Evolutionary conservation across 768 basidiomycete genomes (phyloP).

Genomic region (Pisolithus albus): DNA sequence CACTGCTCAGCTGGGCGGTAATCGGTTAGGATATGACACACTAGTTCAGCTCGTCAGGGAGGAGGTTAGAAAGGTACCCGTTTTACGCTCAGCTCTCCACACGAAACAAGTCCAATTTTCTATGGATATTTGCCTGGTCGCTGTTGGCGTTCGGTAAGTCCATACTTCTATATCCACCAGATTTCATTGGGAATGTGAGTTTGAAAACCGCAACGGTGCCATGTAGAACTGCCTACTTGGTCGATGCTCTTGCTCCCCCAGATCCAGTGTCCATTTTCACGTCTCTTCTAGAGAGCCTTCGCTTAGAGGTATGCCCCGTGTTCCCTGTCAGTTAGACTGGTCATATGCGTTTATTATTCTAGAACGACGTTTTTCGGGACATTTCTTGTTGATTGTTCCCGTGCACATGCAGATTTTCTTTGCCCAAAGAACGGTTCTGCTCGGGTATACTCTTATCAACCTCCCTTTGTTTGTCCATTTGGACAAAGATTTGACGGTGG

Average conservation of each 20-base stretch:
- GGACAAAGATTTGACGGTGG: slow-evolving; percentile 12
- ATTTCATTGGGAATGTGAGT: too few species aligned
- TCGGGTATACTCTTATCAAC: slow-evolving; percentile 7
- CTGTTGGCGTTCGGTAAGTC: slow-evolving; percentile 36
- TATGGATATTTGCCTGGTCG: slow-evolving; percentile 37
- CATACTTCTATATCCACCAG: neutral
- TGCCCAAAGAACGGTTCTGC: slow-evolving; percentile 31
- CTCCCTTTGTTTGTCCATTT: slow-evolving; percentile 17
- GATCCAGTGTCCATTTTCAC: slow-evolving; percentile 30
- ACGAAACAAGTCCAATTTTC: slow-evolving; percentile 27
- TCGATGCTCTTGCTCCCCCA: slow-evolving; percentile 38
- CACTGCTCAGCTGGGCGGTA: neutral
- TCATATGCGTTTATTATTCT: neutral
- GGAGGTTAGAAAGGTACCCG: slow-evolving; percentile 4
- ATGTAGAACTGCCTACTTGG: slow-evolving; percentile 42
- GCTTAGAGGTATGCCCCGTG: slow-evolving; percentile 29
- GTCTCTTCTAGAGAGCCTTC: slow-evolving; percentile 33
- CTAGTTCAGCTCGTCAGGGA: slow-evolving; percentile 17
- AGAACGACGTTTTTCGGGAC: slow-evolving; percentile 29
- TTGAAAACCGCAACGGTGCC: neutral
- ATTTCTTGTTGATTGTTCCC: slow-evolving; percentile 43
- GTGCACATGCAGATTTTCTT: slow-evolving; percentile 49
- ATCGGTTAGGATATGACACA: slow-evolving; percentile 2
- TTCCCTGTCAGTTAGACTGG: neutral
- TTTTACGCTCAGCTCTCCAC: slow-evolving; percentile 5